A percentile compares a stretch with the other conserved stretches of the same genome.
These are phyloP conservation scores for Apiotrichum domesticum DNA, from an alignment of 1,284 basidiomycete species.

Conservation along the genomic window DNA sequence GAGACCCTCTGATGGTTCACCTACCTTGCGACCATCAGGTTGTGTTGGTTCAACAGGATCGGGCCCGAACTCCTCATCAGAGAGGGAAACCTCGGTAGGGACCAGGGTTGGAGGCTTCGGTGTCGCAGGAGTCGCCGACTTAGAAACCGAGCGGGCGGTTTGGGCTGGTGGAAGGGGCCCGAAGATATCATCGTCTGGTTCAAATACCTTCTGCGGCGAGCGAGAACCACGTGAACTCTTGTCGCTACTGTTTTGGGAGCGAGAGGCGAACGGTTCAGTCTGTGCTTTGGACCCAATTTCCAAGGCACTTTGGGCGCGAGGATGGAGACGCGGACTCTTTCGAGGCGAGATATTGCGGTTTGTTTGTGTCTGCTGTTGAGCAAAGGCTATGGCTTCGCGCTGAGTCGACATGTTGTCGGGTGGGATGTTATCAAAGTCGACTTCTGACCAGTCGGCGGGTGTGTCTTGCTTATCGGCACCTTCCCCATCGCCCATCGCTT, in stretches of 20 bases:
- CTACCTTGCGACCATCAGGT: neutral
- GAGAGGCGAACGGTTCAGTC: no score
- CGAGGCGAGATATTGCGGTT: neutral
- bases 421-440: slow-evolving; percentile 8
- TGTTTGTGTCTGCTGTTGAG: neutral
- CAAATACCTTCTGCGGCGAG: neutral
- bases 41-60: neutral
- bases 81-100: neutral
- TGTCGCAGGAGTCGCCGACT: neutral
- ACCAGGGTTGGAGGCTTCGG: neutral
- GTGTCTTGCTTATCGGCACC: neutral
- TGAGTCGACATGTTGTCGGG: slow-evolving; percentile 14
- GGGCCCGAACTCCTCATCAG: neutral
- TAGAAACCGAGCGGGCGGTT: neutral
- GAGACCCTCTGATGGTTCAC: neutral
- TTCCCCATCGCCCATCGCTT: neutral
- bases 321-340: neutral
- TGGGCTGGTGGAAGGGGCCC: neutral
- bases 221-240: neutral
- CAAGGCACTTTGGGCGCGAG: neutral
- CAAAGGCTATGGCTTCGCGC: neutral
- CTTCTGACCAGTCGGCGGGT: slow-evolving; percentile 11
- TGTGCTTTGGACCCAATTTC: no score
- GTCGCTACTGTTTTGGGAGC: no score
- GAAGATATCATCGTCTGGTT: neutral